A percentile compares a stretch with the other conserved stretches of the same genome.
phyloP scores from a whole-genome alignment of 164 flowering plant genomes.

The Kalanchoe fedtschenkoi region DNA sequence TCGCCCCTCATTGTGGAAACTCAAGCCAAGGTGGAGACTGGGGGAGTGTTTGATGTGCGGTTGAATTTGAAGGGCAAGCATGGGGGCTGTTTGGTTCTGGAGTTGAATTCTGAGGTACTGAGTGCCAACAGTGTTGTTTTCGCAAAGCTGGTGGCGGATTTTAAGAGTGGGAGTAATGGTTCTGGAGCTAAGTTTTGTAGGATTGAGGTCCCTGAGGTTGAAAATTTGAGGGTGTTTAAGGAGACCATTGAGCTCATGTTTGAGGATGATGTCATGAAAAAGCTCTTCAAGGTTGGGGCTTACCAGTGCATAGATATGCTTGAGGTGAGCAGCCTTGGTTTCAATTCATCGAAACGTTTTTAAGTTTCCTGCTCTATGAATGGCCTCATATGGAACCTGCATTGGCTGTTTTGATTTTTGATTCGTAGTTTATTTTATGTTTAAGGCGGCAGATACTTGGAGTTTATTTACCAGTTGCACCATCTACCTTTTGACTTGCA shows the following conservation, averaged over 20 bases:
- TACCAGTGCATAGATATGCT: conserved; percentile 63
- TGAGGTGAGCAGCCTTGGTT: conserved; percentile 36
- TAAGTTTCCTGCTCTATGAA: background rate
- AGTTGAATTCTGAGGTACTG: conserved; percentile 58
- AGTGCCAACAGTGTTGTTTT: conserved; percentile 47
- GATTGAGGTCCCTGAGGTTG: conserved; percentile 78
- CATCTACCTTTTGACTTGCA: background rate
- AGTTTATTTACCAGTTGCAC: no score
- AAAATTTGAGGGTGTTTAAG: conserved; percentile 47
- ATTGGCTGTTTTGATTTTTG: background rate
- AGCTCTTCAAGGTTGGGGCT: conserved; percentile 48
- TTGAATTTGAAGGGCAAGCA: conserved; percentile 63
- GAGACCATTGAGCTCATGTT: conserved; percentile 87
- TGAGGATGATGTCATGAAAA: conserved; percentile 39
- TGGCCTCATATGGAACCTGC: background rate
- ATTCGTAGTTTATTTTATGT: background rate
- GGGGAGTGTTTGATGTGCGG: conserved; percentile 30
- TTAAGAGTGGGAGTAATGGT: conserved; percentile 12
- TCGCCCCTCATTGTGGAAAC: background rate
- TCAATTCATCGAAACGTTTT: background rate
- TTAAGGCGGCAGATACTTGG: background rate
- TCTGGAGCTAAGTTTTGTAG: conserved; percentile 26
- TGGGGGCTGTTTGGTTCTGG: conserved; percentile 59
- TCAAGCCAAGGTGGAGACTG: background rate
- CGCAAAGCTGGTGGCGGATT: conserved; percentile 40